A percentile compares a stretch with the other conserved stretches of the same genome.
Conservation (phyloP, 73 alveolate genomes). For the Paramecium primaurelia region DNA sequence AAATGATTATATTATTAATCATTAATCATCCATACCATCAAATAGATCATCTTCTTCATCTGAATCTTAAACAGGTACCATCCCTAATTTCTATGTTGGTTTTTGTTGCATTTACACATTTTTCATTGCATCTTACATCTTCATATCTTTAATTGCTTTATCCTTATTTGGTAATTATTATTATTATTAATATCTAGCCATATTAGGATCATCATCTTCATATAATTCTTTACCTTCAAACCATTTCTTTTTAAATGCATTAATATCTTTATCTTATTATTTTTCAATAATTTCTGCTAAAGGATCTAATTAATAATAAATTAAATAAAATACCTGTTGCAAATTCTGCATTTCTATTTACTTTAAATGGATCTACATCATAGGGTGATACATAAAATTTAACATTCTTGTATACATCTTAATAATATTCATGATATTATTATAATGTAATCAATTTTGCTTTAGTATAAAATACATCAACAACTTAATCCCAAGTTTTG, state of each 20-base stretch:
- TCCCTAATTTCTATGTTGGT: slow-evolving; percentile 54
- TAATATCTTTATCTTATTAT: neutral
- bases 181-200: neutral
- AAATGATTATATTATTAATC: neutral
- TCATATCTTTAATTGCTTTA: slow-evolving; percentile 54
- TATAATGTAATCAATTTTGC: slow-evolving; percentile 5
- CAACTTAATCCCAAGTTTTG: slow-evolving; percentile 59
- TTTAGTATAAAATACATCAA: slow-evolving; percentile 40
- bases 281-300: neutral
- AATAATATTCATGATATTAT: slow-evolving; percentile 23
- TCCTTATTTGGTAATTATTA: slow-evolving; percentile 19
- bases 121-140: slow-evolving; percentile 49
- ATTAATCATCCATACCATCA: neutral
- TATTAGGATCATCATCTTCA: slow-evolving; percentile 6
- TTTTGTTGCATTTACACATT: slow-evolving; percentile 33
- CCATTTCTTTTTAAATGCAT: neutral
- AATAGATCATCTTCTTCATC: slow-evolving; percentile 50
- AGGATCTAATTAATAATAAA: neutral
- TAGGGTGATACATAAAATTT: slow-evolving; percentile 59
- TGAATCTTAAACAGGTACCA: slow-evolving; percentile 53
- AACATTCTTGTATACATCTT: slow-evolving; percentile 28
- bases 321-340: neutral
- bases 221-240: slow-evolving; percentile 50
- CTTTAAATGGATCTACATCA: slow-evolving; percentile 52
- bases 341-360: neutral